Evolutionary conservation across 129 eudicot genomes (phyloP), one percentile per base, ranked within the genome.

Genomic region (Apium graveolens): DNA sequence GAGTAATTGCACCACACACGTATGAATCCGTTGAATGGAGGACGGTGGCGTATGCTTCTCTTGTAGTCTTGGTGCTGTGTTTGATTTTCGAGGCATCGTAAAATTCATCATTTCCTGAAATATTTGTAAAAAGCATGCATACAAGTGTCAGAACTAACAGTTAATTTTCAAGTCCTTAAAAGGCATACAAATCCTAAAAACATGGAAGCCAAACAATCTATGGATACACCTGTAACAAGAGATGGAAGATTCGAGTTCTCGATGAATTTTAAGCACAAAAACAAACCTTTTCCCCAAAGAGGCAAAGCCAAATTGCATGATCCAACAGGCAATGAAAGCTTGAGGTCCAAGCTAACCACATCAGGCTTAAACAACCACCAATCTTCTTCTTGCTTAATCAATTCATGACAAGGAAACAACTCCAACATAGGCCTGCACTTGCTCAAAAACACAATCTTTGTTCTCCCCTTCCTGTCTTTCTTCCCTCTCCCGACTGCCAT

Each of bases 361-460:
- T 94, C 87, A 35, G 91, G 86, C 74, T 78, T 79, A 85, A 85
- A 94, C 74, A 78, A 83, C 98, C 97, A 94, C 98, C 98, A 94
- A 49, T 91, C 89, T 37, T 92, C 96, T 7, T 90, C 96, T 63
- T 85, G 87, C 24, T 39, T 77, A 80, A 88, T 83, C 97, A 88
- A 70, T 76, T 89, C 97, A 42, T 85, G 88, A 66, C 97, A 94
- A 82, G 92, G 80, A 76, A 94, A 91, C 69, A 94, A 24, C 88
- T 94, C 98, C 85, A 87, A 31, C 98, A 91, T 91, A 7, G 97
- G 96, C 96, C 87, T 83, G 78, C 97, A 91, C 82, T 85, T 74
- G 76, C 98, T 94, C 83, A 88, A 41, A 55, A 94, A 78, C 78
- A 91, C 93, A 88, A 94, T 90, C 71, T 88, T 91, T 17, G 83